These are phyloP conservation scores for Phytophthora tubulina DNA, from an alignment of 352 stramenopile genomes.

Conservation along the genomic window DNA sequence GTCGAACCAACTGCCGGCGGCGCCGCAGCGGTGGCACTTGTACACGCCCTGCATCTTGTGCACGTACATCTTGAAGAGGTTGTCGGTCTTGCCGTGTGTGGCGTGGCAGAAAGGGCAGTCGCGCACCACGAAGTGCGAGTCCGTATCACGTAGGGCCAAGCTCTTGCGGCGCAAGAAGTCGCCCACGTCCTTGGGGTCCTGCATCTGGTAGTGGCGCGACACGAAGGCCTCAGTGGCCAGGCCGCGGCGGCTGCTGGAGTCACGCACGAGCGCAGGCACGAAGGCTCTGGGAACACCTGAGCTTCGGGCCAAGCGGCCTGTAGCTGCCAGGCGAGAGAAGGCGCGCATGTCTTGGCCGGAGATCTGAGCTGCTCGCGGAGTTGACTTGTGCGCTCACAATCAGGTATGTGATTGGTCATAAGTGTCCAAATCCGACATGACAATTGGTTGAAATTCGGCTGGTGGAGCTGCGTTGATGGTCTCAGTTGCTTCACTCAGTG, in stretches of 20 bases:
- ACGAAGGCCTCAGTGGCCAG: slow-evolving; percentile 70
- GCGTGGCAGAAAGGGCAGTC: slow-evolving; percentile 91
- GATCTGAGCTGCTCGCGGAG: slow-evolving; percentile 12
- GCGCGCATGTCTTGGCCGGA: slow-evolving; percentile 28
- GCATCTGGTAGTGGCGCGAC: slow-evolving; percentile 81
- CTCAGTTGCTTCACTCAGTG: slow-evolving; percentile 16
- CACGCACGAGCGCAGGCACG: slow-evolving; percentile 1
- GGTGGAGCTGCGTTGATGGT: slow-evolving; percentile 29
- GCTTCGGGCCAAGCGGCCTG: slow-evolving; percentile 19
- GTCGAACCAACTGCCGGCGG: slow-evolving; percentile 89
- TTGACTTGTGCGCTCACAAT: slow-evolving; percentile 15
- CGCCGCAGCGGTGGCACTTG: slow-evolving; percentile 92
- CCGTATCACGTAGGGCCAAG: slow-evolving; percentile 69
- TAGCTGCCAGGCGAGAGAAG: slow-evolving; percentile 27
- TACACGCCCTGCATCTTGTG: slow-evolving; percentile 89
- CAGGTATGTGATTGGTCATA: slow-evolving; percentile 12
- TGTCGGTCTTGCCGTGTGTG: slow-evolving; percentile 83
- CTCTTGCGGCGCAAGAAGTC: slow-evolving; percentile 82
- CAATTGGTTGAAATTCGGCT: slow-evolving; percentile 43
- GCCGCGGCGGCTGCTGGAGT: slow-evolving; percentile 7
- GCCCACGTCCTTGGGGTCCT: slow-evolving; percentile 71
- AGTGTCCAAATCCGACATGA: neutral
- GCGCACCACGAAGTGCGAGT: slow-evolving; percentile 83
- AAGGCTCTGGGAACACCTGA: neutral
- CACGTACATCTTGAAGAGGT: slow-evolving; percentile 94